Evolutionary conservation across 352 stramenopile species (phyloP), one percentile per base, ranked within the genome.

Genomic region (Globisporangium yorkense): DNA sequence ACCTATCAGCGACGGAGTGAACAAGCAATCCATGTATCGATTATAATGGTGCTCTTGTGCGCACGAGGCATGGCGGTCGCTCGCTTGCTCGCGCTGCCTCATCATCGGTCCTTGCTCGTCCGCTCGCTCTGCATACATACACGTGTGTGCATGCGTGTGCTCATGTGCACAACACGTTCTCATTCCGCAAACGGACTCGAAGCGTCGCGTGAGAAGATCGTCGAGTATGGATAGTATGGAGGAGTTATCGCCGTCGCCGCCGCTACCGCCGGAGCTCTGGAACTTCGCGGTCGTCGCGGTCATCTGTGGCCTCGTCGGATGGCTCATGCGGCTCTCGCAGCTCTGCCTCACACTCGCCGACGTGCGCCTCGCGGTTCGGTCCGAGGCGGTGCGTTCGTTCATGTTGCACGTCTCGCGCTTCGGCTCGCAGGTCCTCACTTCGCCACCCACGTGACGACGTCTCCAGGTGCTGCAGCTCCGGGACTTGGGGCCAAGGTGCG

Each of bases 181-280:
- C 21, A 24, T 24, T 24, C 21, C 1, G 21, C 21, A 24, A 24
- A 24, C 21, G 21, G 84, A 81, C 9, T 2, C 29, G 48, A 51
- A 21, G 29, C 37, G 51, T 13, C n/a, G 24, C 40, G 21, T 24
- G 21, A 24, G 21, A 24, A 24, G 21, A 24, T 24, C 21, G 21
- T 24, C 21, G 21, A 24, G 21, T 1, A 24, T 24, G 21, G 21
- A 50, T 3, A 3, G 21, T 39, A 20, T 51, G 41, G 54, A 8
- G 7, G 41, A 12, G 16, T 5, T 47, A 4, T 9, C 41, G 15
- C 15, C 5, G 41, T 7, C 65, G 44, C 62, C 65, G 41, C 59
- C 64, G 37, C 59, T 80, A 21, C 18, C 74, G 7, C 70, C 70
- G 3, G 78, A 88, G 65, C 63, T 84, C 40, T 88, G 79, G 76